Evolutionary conservation across 139 green algal genomes (phyloP), one percentile per base, ranked within the genome.

Genomic region (Chara braunii): DNA sequence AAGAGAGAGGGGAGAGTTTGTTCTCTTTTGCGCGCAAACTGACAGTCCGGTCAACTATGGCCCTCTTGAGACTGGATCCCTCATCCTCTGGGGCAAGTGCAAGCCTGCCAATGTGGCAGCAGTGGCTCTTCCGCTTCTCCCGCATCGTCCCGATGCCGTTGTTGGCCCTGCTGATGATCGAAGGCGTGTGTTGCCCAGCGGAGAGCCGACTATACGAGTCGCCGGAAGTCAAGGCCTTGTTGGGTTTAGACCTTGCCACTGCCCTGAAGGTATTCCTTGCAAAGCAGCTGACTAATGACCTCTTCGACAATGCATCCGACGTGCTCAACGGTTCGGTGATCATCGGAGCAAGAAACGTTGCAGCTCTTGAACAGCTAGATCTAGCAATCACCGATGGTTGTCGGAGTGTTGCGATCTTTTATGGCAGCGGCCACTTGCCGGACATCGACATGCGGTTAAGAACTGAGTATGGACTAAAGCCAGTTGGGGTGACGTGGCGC

Each of bases 61-160:
- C 61, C 7, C 26, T 75, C 43, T 23, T 61, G 14, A 28, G 51
- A 56, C n/a, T n/a, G n/a, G n/a, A n/a, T n/a, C n/a, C n/a, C n/a
- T n/a, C n/a, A 68, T 28, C 43, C 24, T 51, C 54, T 37, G n/a
- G 50, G 50, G 23, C 50, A 75, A 2, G 63, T 64, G n/a, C n/a
- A n/a, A n/a, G n/a, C n/a, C n/a, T n/a, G n/a, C n/a, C n/a, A n/a
- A n/a, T n/a, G n/a, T n/a, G n/a, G n/a, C n/a, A n/a, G n/a, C n/a
- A n/a, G n/a, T n/a, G n/a, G n/a, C n/a, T n/a, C n/a, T n/a, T n/a
- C n/a, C n/a, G n/a, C n/a, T n/a, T n/a, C n/a, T n/a, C n/a, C n/a
- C 64, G 61, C 2, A 77, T 77, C 30, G 48, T 77, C 3, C 68
- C 68, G 29, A 77, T 77, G 68, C 68, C 68, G 2, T 24, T 77